Conservation (phyloP, 345 rosid genomes). For the Cardamine occulta region DNA sequence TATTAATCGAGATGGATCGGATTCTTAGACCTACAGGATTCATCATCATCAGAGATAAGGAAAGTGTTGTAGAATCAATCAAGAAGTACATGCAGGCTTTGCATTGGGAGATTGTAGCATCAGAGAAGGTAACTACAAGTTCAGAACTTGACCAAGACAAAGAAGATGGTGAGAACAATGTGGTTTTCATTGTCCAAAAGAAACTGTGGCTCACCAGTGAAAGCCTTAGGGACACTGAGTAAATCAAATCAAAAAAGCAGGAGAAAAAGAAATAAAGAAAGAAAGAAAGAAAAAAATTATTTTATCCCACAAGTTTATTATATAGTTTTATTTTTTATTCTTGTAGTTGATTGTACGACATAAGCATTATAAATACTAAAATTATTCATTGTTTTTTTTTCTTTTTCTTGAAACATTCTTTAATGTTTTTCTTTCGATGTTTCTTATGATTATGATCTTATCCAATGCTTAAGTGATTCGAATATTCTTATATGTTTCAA, state of each 20-base stretch:
- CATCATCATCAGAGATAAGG: constrained; percentile 72
- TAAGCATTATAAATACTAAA: constrained; percentile 22
- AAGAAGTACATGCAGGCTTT: constrained; percentile 73
- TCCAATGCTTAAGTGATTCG: background rate
- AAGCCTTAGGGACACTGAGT: constrained; percentile 69
- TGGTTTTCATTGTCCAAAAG: constrained; percentile 68
- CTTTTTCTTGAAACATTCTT: constrained; percentile 19
- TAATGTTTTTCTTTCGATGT: background rate
- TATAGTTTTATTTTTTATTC: constrained; percentile 32
- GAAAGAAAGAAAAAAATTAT: constrained; percentile 19
- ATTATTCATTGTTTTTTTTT: constrained; percentile 14
- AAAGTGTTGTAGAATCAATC: constrained; percentile 57
- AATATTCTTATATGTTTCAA: background rate
- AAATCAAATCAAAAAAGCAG: constrained; percentile 11
- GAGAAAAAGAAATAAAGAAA: constrained; percentile 4
- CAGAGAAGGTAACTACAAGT: constrained; percentile 37
- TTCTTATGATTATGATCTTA: constrained; percentile 18
- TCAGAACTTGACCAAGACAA: constrained; percentile 59
- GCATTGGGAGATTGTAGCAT: constrained; percentile 83
- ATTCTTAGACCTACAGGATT: constrained; percentile 89
- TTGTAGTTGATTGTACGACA: constrained; percentile 37
- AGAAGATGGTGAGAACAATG: constrained; percentile 47
- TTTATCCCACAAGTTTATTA: constrained; percentile 29
- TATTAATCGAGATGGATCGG: constrained; percentile 90
- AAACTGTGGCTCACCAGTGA: constrained; percentile 86